Base-by-base conservation (phyloP, 2,329 filamentous ascomycete genomes). In the Scedosporium dehoogii region DNA sequence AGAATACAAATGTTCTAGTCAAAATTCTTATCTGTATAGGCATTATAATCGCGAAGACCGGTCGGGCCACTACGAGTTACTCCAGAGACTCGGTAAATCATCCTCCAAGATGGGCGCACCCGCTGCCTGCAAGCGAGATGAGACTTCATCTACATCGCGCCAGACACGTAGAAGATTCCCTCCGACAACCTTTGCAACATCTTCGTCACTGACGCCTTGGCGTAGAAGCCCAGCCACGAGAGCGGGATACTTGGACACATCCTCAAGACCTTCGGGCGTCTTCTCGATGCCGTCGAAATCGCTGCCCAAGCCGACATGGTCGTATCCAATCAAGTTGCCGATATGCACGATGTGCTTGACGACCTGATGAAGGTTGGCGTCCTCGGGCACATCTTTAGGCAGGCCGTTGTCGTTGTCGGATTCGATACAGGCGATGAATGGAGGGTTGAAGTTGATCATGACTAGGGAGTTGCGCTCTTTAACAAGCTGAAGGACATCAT, bases 371-470 rank as follows among this genome's bases (percentile, higher is more conserved):
- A 97, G 73, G 0, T 90, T 96, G 7, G 85, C 84, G 66, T 92
- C 88, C 59, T 79, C 77, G 0, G 86, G 83, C 60, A 88, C 85
- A 63, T 82, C 82, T 14, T 87, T 81, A 0, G 91, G 90, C 4
- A 96, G 70, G 0, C 88, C 89, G 51, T 84, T 82, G 16, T 80
- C 76, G 3, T 81, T 78, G 38, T 82, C 79, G 1, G 81, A 77
- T 9, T 83, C 80, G 1, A 81, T 78, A 72, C 92, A 96, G 29
- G 87, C 90, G 65, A 96, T 85, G 72, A 96, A 97, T 18, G 86
- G 86, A 0, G 91, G 90, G 16, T 84, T 79, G 70, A 96, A 96
- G 72, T 96, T 97, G 65, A 97, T 85, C 91, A 97, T 96, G 61
- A 97, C 90, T 9, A 97, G 69, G 3, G 88, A 89, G 65, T 87